Percentiles rank a stretch among this genome's conserved stretches.
Evolutionary conservation across 2,329 filamentous ascomycete species (phyloP).

Genomic region (Chlorencoelia australis): DNA sequence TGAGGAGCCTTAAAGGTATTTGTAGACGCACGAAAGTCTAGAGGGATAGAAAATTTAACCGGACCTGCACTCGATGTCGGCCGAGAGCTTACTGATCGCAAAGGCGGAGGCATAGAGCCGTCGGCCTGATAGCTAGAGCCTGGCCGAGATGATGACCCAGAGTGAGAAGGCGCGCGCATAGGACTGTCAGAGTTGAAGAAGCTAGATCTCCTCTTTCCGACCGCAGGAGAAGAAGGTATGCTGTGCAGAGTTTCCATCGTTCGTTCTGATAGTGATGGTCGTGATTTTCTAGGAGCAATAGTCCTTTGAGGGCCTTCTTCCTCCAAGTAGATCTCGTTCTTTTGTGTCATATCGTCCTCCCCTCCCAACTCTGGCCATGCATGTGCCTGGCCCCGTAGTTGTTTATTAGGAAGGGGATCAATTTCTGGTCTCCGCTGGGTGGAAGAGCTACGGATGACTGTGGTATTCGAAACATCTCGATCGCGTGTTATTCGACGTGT

Average conservation of each 20-base stretch:
- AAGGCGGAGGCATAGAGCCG: constrained; percentile 42
- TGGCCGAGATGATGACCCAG: constrained; percentile 18
- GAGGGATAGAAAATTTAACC: constrained; percentile 23
- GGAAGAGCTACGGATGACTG: constrained; percentile 10
- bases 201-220: constrained; percentile 55
- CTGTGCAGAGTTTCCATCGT: constrained; percentile 77
- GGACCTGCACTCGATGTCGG: constrained; percentile 42
- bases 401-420: constrained; percentile 13
- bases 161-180: constrained; percentile 37
- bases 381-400: background rate
- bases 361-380: constrained; percentile 2
- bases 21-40: constrained; percentile 35
- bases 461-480: constrained; percentile 9
- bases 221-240: constrained; percentile 66
- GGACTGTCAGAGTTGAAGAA: constrained; percentile 61
- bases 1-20: constrained; percentile 36
- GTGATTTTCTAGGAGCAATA: constrained; percentile 8
- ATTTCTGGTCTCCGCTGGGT: constrained; percentile 15
- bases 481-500: constrained; percentile 4
- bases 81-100: constrained; percentile 40
- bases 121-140: constrained; percentile 51
- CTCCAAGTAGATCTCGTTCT: too few species aligned
- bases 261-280: constrained; percentile 64
- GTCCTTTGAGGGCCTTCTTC: too few species aligned
- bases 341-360: constrained; percentile 8